A percentile compares a stretch with the other conserved stretches of the same genome.
Evolutionary conservation across 2,329 filamentous ascomycete species (phyloP).

Genomic region (Onygenales sp.): DNA sequence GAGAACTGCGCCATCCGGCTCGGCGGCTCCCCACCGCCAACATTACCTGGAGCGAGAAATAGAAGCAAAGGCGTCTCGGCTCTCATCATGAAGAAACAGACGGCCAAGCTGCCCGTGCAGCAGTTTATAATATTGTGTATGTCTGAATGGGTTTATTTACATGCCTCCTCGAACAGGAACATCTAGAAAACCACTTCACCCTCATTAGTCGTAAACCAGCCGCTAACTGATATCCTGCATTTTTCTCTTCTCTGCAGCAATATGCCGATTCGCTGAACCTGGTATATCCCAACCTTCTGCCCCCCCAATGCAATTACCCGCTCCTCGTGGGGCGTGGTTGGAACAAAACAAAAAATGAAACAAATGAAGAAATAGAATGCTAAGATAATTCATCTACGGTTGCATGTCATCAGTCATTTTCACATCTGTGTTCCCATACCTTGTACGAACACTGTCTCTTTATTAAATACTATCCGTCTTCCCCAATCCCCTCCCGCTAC

Average conservation of each 20-base stretch:
- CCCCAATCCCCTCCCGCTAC: not conserved
- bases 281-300: conserved; percentile 24
- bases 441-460: conserved; percentile 25
- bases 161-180: no score
- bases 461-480: conserved; percentile 1
- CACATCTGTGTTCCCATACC: conserved; percentile 59
- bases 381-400: conserved; percentile 7
- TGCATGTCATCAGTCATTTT: conserved; percentile 37
- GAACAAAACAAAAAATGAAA: not conserved
- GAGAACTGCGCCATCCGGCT: no score
- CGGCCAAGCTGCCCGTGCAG: conserved; percentile 60
- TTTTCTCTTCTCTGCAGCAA: conserved; percentile 40
- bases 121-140: conserved; percentile 72
- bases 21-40: no score
- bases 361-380: not conserved
- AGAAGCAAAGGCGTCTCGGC: not conserved
- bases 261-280: conserved; percentile 71
- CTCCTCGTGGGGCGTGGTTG: not conserved
- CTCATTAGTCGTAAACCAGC: conserved; percentile 17
- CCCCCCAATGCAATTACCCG: not conserved
- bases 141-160: conserved; percentile 5
- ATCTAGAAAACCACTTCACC: no score
- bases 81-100: conserved; percentile 3
- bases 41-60: no score
- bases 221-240: conserved; percentile 2